Conservation (phyloP, 345 rosid species). For the Rhodamnia argentea region DNA sequence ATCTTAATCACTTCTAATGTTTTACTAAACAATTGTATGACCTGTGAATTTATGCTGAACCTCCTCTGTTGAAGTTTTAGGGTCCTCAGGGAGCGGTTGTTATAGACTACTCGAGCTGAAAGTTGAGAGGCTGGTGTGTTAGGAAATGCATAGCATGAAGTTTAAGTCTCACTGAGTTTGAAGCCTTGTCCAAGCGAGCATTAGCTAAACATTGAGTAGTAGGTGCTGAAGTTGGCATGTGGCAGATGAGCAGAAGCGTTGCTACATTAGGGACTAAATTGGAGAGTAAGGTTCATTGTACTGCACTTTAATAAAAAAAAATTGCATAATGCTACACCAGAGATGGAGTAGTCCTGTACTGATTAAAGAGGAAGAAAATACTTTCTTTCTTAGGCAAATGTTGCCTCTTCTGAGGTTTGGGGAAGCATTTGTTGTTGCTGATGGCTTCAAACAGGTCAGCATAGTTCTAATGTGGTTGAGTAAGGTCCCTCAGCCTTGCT, state of each 20-base stretch:
- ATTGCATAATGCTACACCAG: neutral
- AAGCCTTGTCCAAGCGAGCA: neutral
- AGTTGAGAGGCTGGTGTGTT: neutral
- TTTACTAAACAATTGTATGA: neutral
- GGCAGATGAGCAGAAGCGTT: neutral
- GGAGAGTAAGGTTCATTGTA: neutral
- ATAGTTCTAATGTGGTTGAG: neutral
- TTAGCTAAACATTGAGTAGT: neutral
- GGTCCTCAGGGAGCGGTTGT: neutral
- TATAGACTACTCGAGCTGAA: neutral
- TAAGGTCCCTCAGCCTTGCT: neutral
- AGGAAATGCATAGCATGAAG: neutral
- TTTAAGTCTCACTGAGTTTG: neutral
- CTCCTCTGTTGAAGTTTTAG: neutral
- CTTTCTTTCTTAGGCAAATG: neutral
- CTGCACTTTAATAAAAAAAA: neutral
- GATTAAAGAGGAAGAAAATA: neutral
- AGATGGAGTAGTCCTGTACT: neutral
- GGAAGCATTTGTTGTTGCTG: neutral
- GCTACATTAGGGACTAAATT: neutral
- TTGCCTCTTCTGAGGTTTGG: neutral
- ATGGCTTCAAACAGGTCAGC: neutral
- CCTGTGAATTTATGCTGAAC: neutral
- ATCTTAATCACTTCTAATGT: neutral
- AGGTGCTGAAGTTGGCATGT: neutral